Evolutionary conservation across 2,329 filamentous ascomycete genomes (phyloP).

Genomic region (Pezicula carpinea): DNA sequence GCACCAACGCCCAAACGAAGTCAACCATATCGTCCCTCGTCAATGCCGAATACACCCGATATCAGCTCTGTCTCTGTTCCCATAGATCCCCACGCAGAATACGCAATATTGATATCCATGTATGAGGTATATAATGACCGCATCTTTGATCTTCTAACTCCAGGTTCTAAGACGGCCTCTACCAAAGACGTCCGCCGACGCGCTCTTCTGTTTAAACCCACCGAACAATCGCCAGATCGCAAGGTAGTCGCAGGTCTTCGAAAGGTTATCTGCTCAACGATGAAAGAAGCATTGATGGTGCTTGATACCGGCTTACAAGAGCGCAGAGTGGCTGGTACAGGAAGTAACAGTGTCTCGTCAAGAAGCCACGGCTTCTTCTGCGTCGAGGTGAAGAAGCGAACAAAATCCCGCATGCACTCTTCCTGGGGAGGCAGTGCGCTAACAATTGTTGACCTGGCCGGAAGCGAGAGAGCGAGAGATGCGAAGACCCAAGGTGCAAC

Average conservation of each 20-base stretch:
- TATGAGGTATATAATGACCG: constrained; percentile 99
- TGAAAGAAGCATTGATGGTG: constrained; percentile 82
- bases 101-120: constrained; percentile 90
- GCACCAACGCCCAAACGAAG: constrained; percentile 54
- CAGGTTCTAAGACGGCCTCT: constrained; percentile 50
- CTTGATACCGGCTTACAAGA: constrained; percentile 87
- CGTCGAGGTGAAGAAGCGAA: constrained; percentile 85
- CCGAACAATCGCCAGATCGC: constrained; percentile 80
- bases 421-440: constrained; percentile 74
- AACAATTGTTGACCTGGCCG: constrained; percentile 87
- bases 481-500: constrained; percentile 93
- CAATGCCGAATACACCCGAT: constrained; percentile 68
- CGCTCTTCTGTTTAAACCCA: constrained; percentile 85
- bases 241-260: constrained; percentile 90
- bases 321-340: constrained; percentile 81
- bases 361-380: constrained; percentile 96
- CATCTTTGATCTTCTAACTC: constrained; percentile 86
- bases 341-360: constrained; percentile 88
- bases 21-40: constrained; percentile 64
- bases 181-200: constrained; percentile 72
- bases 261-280: constrained; percentile 79
- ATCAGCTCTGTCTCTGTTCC: constrained; percentile 66
- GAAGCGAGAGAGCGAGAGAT: constrained; percentile 87
- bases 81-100: constrained; percentile 67
- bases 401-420: constrained; percentile 43